A percentile compares a stretch with the other conserved stretches of the same genome.
Evolutionary conservation across 805 yeast genomes (phyloP).

Genomic region (Wickerhamomyces bisporus): DNA sequence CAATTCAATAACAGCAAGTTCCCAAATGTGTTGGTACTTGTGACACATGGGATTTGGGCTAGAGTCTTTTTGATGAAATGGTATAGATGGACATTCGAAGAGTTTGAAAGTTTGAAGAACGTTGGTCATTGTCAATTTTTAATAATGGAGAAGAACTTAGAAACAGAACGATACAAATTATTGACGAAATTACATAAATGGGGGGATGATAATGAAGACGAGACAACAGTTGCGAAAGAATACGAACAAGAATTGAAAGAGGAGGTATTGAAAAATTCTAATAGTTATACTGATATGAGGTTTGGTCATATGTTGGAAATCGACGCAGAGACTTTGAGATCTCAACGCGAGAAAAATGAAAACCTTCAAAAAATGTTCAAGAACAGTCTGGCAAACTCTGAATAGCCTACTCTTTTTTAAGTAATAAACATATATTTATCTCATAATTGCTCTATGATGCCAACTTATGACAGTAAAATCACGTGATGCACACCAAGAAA

Average conservation of each 20-base stretch:
- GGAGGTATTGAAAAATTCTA: slow-evolving; percentile 20
- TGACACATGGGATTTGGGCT: slow-evolving; percentile 93
- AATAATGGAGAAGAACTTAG: slow-evolving; percentile 60
- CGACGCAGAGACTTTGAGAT: slow-evolving; percentile 22
- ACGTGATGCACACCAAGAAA: background rate
- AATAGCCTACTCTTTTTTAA: no score
- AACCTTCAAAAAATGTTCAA: slow-evolving; percentile 36
- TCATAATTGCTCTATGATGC: no score
- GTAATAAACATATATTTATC: background rate
- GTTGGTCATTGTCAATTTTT: slow-evolving; percentile 82
- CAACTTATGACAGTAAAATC: background rate
- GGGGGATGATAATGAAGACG: slow-evolving; percentile 43
- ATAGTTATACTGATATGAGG: slow-evolving; percentile 20
- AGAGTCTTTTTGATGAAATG: slow-evolving; percentile 90
- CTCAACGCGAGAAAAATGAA: slow-evolving; percentile 38
- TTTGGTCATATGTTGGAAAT: slow-evolving; percentile 2
- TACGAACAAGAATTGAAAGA: slow-evolving; percentile 18
- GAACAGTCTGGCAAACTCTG: slow-evolving; percentile 2
- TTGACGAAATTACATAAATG: slow-evolving; percentile 65
- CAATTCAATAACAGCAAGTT: slow-evolving; percentile 67
- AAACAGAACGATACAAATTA: slow-evolving; percentile 47
- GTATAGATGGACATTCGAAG: slow-evolving; percentile 90
- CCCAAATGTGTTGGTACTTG: slow-evolving; percentile 78
- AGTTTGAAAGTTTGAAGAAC: slow-evolving; percentile 77
- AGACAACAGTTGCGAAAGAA: slow-evolving; percentile 1